A percentile compares a stretch with the other conserved stretches of the same genome.
phyloP scores from a whole-genome alignment of 2,329 filamentous ascomycete species.

The Colletotrichum incanum region DNA sequence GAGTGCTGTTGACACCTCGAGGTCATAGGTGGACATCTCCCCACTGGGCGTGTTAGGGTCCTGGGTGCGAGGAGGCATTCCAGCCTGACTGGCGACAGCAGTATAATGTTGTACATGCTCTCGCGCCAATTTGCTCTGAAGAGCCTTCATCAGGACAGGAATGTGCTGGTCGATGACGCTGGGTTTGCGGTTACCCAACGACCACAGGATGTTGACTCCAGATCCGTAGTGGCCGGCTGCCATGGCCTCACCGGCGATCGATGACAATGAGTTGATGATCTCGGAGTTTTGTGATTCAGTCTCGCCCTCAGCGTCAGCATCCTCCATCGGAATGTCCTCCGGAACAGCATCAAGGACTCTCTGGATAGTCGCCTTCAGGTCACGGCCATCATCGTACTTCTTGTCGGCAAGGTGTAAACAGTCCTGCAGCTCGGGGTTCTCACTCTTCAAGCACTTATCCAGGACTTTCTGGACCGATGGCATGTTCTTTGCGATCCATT shows the following conservation, averaged over 20 bases:
- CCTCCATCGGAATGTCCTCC: constrained; percentile 80
- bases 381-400: constrained; percentile 77
- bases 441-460: constrained; percentile 89
- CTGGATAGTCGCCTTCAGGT: constrained; percentile 82
- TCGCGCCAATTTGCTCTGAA: constrained; percentile 92
- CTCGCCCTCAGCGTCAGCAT: constrained; percentile 87
- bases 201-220: constrained; percentile 95
- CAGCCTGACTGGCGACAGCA: constrained; percentile 66
- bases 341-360: constrained; percentile 92
- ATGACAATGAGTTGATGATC: constrained; percentile 86
- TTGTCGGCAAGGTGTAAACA: constrained; percentile 85
- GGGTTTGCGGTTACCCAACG: constrained; percentile 86
- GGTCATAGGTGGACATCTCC: constrained; percentile 81
- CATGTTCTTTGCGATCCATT: constrained; percentile 90
- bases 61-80: constrained; percentile 55
- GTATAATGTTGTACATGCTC: constrained; percentile 90
- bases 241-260: constrained; percentile 90
- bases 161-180: constrained; percentile 93
- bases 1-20: constrained; percentile 89
- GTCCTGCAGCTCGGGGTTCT: constrained; percentile 94
- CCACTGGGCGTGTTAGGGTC: constrained; percentile 69
- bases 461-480: constrained; percentile 86
- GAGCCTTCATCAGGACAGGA: constrained; percentile 88
- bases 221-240: constrained; percentile 86
- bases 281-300: constrained; percentile 87